phyloP scores from a whole-genome alignment of 495 filamentous ascomycete genomes.

The Xylaria intraflava region DNA sequence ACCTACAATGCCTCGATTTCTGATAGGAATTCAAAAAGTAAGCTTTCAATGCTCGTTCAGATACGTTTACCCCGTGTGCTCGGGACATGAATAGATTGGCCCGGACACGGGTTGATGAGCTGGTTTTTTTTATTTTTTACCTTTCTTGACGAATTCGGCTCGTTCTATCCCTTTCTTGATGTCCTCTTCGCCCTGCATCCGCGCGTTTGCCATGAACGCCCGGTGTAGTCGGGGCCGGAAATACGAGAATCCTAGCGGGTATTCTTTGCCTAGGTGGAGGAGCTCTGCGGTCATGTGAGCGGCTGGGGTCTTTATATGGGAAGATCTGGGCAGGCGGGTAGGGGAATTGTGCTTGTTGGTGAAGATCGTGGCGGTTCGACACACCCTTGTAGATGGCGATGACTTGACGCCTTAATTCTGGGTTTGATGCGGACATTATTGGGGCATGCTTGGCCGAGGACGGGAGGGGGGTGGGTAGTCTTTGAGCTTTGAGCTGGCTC shows the following conservation, averaged over 20 bases:
- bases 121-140: constrained; percentile 30
- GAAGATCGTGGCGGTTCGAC: background rate
- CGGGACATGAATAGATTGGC: background rate
- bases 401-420: constrained; percentile 67
- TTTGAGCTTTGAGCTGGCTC: too few relatives aligned
- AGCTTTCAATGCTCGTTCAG: background rate
- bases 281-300: constrained; percentile 51
- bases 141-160: constrained; percentile 88
- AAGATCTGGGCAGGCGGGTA: background rate
- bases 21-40: constrained; percentile 20
- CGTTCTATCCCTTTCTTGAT: constrained; percentile 68
- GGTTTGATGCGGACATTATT: constrained; percentile 32
- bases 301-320: background rate
- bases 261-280: constrained; percentile 75
- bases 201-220: constrained; percentile 71
- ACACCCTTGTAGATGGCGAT: constrained; percentile 87
- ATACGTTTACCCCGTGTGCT: background rate
- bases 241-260: constrained; percentile 80
- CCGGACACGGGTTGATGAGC: background rate
- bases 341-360: background rate
- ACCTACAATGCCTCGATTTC: constrained; percentile 91
- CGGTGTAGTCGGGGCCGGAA: constrained; percentile 75
- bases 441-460: background rate
- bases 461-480: background rate
- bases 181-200: constrained; percentile 61